Conservation (phyloP, 2,329 filamentous ascomycete genomes). For the Fusarium guadeloupense region DNA sequence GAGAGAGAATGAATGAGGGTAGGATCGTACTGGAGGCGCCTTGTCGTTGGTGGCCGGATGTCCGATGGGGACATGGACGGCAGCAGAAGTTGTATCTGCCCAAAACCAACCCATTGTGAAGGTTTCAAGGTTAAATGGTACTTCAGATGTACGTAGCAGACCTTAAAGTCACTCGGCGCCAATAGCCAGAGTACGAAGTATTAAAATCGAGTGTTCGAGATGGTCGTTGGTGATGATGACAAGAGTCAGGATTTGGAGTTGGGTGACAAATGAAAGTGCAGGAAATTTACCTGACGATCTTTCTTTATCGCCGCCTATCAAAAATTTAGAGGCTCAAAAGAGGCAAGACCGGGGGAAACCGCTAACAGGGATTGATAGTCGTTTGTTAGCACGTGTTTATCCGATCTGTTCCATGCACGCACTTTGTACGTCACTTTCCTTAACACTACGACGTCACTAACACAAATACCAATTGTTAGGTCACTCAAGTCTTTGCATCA, state of each 20-base stretch:
- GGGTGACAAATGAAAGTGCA: slow-evolving; percentile 22
- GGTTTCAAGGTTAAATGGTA: neutral
- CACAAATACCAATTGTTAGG: slow-evolving; percentile 6
- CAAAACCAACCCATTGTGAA: slow-evolving; percentile 70
- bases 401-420: slow-evolving; percentile 39
- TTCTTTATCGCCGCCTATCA: slow-evolving; percentile 22
- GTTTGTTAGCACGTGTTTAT: slow-evolving; percentile 36
- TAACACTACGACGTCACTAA: slow-evolving; percentile 44
- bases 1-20: neutral
- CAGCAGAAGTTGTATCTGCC: slow-evolving; percentile 58
- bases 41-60: slow-evolving; percentile 45
- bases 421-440: slow-evolving; percentile 27
- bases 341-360: slow-evolving; percentile 27
- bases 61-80: slow-evolving; percentile 47
- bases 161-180: neutral
- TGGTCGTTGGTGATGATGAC: slow-evolving; percentile 24
- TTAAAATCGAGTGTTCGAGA: neutral
- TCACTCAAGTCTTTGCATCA: slow-evolving; percentile 31
- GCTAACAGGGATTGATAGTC: slow-evolving; percentile 1
- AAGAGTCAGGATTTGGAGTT: slow-evolving; percentile 25
- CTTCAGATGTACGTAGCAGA: slow-evolving; percentile 2
- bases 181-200: neutral
- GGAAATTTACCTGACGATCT: slow-evolving; percentile 25
- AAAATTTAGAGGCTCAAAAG: slow-evolving; percentile 29
- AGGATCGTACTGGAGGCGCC: slow-evolving; percentile 47